Evolutionary conservation across 1,139 yeast genomes (phyloP).

Genomic region (Kluyveromyces marxianus): DNA sequence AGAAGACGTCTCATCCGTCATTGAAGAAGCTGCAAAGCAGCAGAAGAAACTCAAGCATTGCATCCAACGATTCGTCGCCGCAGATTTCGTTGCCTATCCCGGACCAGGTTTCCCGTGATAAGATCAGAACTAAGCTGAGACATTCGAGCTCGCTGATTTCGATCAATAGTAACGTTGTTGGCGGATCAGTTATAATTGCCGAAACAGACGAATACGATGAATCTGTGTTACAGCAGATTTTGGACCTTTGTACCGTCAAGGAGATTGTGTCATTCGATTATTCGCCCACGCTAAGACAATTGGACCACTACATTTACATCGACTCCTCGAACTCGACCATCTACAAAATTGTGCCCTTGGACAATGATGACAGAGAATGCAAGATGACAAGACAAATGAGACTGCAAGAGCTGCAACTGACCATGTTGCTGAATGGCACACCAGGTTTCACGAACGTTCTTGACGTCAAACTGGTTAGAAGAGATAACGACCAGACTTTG

Average conservation of each 20-base stretch:
- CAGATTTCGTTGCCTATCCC: constrained; percentile 53
- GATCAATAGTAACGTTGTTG: constrained; percentile 26
- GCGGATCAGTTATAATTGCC: constrained; percentile 4
- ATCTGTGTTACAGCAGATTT: constrained; percentile 18
- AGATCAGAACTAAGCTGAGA: constrained; percentile 43
- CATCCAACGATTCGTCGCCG: constrained; percentile 14
- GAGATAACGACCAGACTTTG: constrained; percentile 13
- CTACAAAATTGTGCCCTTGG: constrained; percentile 11
- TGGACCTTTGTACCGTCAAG: constrained; percentile 22
- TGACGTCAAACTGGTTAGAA: constrained; percentile 18
- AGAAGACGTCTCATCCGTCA: constrained; percentile 28
- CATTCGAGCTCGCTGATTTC: constrained; percentile 47
- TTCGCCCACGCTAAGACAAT: constrained; percentile 6
- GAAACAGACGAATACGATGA: constrained; percentile 21
- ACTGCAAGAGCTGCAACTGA: constrained; percentile 23
- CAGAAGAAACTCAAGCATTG: constrained; percentile 21
- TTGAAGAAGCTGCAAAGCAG: constrained; percentile 24
- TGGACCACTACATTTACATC: constrained; percentile 6
- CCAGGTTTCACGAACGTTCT: constrained; percentile 25
- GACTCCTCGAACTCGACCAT: constrained; percentile 6
- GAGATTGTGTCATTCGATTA: constrained; percentile 9
- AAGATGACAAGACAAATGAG: constrained; percentile 15
- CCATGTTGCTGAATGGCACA: constrained; percentile 21
- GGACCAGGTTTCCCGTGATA: constrained; percentile 46
- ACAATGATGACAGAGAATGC: constrained; percentile 9